Conservation (phyloP, 2,329 filamentous ascomycete species). For the Exserohilum rostratum region DNA sequence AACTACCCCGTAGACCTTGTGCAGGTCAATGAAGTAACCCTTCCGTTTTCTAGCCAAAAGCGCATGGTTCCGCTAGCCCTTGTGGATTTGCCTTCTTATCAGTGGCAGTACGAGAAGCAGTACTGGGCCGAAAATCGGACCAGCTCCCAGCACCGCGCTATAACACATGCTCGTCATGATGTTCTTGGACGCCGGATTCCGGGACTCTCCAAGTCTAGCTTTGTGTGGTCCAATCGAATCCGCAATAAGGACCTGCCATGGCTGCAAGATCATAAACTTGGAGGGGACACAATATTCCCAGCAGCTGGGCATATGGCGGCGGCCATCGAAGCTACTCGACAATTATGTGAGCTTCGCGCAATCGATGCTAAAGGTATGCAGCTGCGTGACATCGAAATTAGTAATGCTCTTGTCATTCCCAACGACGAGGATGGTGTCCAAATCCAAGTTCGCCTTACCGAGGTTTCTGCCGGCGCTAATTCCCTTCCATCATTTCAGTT, state of each 20-base stretch:
- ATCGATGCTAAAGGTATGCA: too few species aligned
- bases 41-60: too few species aligned
- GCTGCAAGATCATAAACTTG: slow-evolving; percentile 51
- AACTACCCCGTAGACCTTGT: neutral
- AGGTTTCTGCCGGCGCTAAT: too few species aligned
- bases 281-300: slow-evolving; percentile 51
- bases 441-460: too few species aligned
- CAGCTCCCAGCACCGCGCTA: neutral
- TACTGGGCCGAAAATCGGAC: neutral
- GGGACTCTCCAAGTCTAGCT: slow-evolving; percentile 26
- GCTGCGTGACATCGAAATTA: too few species aligned
- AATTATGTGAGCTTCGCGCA: too few species aligned
- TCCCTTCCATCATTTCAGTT: too few species aligned
- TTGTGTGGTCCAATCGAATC: slow-evolving; percentile 53
- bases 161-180: slow-evolving; percentile 18
- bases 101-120: neutral
- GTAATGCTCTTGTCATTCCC: too few species aligned
- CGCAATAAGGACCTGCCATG: slow-evolving; percentile 51
- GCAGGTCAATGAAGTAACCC: neutral
- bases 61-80: neutral
- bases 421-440: too few species aligned
- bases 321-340: slow-evolving; percentile 38
- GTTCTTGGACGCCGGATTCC: slow-evolving; percentile 16
- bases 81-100: neutral
- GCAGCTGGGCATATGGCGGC: slow-evolving; percentile 53